Percentiles rank a stretch among this genome's conserved stretches.
phyloP scores from a whole-genome alignment of 306 rosid species.

The Quercus variabilis region DNA sequence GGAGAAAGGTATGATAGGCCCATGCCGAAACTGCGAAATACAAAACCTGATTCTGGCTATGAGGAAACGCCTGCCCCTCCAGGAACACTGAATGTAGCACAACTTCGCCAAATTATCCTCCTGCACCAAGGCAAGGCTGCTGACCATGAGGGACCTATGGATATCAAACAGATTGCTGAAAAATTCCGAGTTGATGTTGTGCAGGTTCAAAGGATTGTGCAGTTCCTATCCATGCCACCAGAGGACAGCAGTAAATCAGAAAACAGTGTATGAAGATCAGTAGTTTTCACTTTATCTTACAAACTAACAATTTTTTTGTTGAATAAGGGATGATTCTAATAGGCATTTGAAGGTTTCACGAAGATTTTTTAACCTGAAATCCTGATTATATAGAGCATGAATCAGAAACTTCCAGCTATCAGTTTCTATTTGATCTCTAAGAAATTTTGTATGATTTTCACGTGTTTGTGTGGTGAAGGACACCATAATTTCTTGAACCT shows the following conservation, averaged over 20 bases:
- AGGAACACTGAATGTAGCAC: slow-evolving; percentile 76
- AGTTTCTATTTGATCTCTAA: not conserved
- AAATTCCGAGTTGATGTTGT: slow-evolving; percentile 44
- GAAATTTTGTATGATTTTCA: slow-evolving; percentile 5
- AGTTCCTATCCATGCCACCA: slow-evolving; percentile 72
- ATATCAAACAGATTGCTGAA: slow-evolving; percentile 57
- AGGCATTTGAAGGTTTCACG: slow-evolving; percentile 13
- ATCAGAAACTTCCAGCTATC: not conserved
- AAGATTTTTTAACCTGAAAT: slow-evolving; percentile 6
- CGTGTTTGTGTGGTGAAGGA: not conserved
- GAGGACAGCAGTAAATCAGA: slow-evolving; percentile 44
- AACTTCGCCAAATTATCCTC: slow-evolving; percentile 70
- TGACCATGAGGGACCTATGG: slow-evolving; percentile 74
- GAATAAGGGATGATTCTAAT: slow-evolving; percentile 18
- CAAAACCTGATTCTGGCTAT: slow-evolving; percentile 57
- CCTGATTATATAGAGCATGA: not conserved
- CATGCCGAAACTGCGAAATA: slow-evolving; percentile 73
- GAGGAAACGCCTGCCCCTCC: slow-evolving; percentile 63
- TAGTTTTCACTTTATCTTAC: not conserved
- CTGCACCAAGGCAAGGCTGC: slow-evolving; percentile 81
- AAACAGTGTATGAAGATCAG: slow-evolving; percentile 19
- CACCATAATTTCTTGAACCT: not conserved
- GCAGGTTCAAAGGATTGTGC: slow-evolving; percentile 57
- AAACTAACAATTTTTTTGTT: slow-evolving; percentile 17
- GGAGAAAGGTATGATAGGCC: slow-evolving; percentile 70